Conservation (phyloP, 495 filamentous ascomycete genomes). For the Venustampulla echinocandica region DNA sequence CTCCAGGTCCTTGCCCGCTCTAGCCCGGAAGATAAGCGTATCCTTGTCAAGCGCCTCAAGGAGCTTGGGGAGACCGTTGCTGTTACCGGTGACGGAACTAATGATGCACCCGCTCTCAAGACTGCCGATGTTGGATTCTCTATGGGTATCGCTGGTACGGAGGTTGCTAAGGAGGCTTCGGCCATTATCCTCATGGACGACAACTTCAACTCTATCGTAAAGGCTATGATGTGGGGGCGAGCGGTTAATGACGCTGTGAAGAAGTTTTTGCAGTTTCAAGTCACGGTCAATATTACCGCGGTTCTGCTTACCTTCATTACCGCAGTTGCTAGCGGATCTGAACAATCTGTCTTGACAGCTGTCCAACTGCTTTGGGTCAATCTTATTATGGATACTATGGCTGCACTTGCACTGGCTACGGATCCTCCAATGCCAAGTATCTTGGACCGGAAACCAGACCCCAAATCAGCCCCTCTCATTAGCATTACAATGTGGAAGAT, state of each 20-base stretch:
- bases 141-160: conserved; percentile 86
- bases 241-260: conserved; percentile 86
- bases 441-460: conserved; percentile 72
- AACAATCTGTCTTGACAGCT: conserved; percentile 67
- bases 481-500: conserved; percentile 93
- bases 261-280: conserved; percentile 86
- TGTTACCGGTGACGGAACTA: conserved; percentile 86
- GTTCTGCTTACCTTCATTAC: conserved; percentile 77
- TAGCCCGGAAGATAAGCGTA: conserved; percentile 80
- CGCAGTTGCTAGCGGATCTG: conserved; percentile 57
- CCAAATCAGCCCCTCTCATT: conserved; percentile 68
- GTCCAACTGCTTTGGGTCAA: conserved; percentile 91
- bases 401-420: conserved; percentile 76
- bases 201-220: conserved; percentile 82
- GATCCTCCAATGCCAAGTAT: conserved; percentile 74
- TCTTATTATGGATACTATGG: conserved; percentile 90
- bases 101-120: conserved; percentile 80
- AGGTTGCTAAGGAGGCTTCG: conserved; percentile 90
- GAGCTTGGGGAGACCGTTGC: conserved; percentile 84
- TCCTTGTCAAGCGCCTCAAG: conserved; percentile 70
- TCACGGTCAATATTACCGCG: conserved; percentile 86
- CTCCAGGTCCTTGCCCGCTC: conserved; percentile 82
- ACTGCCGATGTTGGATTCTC: conserved; percentile 86
- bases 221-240: conserved; percentile 82
- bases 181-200: conserved; percentile 90